phyloP scores from a whole-genome alignment of 768 basidiomycete genomes.

The Dioszegia hungarica region DNA sequence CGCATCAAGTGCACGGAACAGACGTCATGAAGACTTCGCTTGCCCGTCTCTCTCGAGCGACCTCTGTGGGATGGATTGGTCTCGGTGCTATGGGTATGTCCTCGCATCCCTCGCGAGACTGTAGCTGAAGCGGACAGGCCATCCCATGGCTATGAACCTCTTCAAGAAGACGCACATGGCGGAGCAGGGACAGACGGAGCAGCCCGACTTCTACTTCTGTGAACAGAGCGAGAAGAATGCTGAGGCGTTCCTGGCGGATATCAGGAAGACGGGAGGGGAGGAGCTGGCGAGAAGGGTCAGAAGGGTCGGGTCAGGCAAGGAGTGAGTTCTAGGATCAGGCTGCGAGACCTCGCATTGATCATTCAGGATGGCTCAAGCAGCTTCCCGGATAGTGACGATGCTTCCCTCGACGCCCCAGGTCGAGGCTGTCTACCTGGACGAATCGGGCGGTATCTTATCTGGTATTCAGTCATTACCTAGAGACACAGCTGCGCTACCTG shows the following conservation, averaged over 20 bases:
- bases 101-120: neutral
- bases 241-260: slow-evolving; percentile 21
- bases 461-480: slow-evolving; percentile 55
- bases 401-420: slow-evolving; percentile 89
- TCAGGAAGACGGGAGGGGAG: slow-evolving; percentile 23
- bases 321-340: slow-evolving; percentile 21
- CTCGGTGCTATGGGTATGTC: slow-evolving; percentile 41
- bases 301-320: slow-evolving; percentile 25
- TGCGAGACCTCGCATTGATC: neutral
- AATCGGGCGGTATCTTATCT: slow-evolving; percentile 60
- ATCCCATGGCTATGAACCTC: slow-evolving; percentile 43
- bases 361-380: slow-evolving; percentile 34
- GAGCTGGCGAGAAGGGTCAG: slow-evolving; percentile 22
- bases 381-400: slow-evolving; percentile 72
- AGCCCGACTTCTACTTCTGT: slow-evolving; percentile 28
- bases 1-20: too few species aligned
- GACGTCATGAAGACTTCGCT: slow-evolving; percentile 24
- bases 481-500: slow-evolving; percentile 4
- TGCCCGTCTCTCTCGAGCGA: slow-evolving; percentile 11
- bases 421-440: slow-evolving; percentile 62
- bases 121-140: slow-evolving; percentile 16
- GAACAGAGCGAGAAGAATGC: slow-evolving; percentile 30
- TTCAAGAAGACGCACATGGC: slow-evolving; percentile 36
- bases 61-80: slow-evolving; percentile 42
- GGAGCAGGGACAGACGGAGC: neutral